Base-by-base conservation (phyloP, 306 rosid genomes). In the Fragaria nilgerrensis region DNA sequence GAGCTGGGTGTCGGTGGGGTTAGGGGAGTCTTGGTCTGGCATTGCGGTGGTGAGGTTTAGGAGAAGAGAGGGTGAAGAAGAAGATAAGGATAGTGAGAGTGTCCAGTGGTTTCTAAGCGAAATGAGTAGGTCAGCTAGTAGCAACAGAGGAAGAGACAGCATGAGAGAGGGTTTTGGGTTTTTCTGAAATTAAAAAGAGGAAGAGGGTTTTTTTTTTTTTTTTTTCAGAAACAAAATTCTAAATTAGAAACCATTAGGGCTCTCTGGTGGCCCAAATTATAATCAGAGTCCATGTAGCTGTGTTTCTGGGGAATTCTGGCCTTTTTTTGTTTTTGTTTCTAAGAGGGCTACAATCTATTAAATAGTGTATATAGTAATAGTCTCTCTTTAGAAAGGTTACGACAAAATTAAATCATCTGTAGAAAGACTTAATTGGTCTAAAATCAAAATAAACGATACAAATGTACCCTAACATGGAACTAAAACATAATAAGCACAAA, bases 41-140 rank as follows among this genome's bases (percentile, higher is more conserved):
- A 65, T 65, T 65, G 70, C 25, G 29, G 48, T 44, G 39, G 67
- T 25, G 12, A 17, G 68, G 66, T 25, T 59, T 25, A 62, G 68
- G 15, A 25, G 67, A 27, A 61, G 65, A 23, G 23, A 27, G 7
- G 39, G 39, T 36, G 39, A 37, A 5, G 36, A 59, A 64, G 45
- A 16, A 65, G 70, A 65, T 65, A 65, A 65, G 70, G 70, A 65
- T 65, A 64, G 23, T 64, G 39, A 11, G 36, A 25, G 36, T 44
- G 14, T 32, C 10, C 11, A 44, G 34, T 61, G 66, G 37, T 61
- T 61, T 61, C 37, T 27, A 61, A 29, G 43, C 34, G 27, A 58
- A 58, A 49, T 15, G 11, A n/a, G 34, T 1, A 25, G 17, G 29
- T 15, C 11, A 32, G 43, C 2, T 22, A 23, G 17, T 9, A 19